Base-by-base conservation (phyloP, 345 rosid genomes). In the Hibiscus trionum region DNA sequence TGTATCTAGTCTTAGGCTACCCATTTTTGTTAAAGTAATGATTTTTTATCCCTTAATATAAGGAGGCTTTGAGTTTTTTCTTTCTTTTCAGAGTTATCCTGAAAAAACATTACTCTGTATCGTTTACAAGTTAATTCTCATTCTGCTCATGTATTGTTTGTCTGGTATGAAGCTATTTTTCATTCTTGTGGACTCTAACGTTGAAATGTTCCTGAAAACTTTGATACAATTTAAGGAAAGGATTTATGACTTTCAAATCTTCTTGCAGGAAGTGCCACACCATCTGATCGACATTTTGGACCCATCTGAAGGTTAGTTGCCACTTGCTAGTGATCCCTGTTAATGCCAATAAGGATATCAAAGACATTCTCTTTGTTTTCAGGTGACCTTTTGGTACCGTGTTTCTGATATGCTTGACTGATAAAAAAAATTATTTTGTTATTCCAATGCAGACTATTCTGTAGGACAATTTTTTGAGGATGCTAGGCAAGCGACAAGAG, bases 231-330 rank as follows among this genome's bases (percentile, higher is more conserved):
- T 17, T 9, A 1, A 42, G 27, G 26, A 50, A 65, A 26, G 11
- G 57, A 15, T 66, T 66, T 46, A 66, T 66, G 39, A 8, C 52
- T 57, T 42, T 61, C 62, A 0, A 16, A 2, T 46, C 31, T 72
- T 69, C 74, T 69, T 72, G 61, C 83, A 91, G 97, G 96, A 88
- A 80, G 97, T 91, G 72, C 93, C 84, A 1, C 97, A 94, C 73
- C 97, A 94, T 82, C 83, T 94, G 65, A 72, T 94, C 62, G 98
- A 94, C 82, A 82, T 94, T 61, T 76, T 91, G 80, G 82, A 90
- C 67, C 98, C 98, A 3, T 83, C 84, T 73, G 88, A 94, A 87
- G 98, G 98, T 93, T 69, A 55, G 44, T 56, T 72, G 46, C 11
- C 46, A 42, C 46, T 42, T 42, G 24, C 62, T 12, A 47, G 37